Conservation (phyloP, 2,329 filamentous ascomycete genomes). For the Alternaria longipes region DNA sequence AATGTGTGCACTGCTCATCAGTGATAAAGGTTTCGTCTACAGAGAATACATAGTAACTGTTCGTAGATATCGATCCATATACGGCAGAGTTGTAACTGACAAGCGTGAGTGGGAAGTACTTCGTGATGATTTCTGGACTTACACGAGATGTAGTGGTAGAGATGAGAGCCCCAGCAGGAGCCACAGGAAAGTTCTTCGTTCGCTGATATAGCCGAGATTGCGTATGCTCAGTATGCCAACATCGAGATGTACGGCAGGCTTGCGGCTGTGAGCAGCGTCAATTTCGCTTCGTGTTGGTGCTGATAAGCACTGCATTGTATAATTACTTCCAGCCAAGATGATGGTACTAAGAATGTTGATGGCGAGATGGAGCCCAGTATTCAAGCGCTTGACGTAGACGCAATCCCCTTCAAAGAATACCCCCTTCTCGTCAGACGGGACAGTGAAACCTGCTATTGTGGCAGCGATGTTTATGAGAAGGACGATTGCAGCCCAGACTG, state of each 20-base stretch:
- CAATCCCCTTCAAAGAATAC: too few species aligned
- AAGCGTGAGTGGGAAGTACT: background rate
- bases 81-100: constrained; percentile 40
- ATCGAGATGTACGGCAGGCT: constrained; percentile 30
- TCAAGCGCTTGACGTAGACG: too few species aligned
- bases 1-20: background rate
- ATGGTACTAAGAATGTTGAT: background rate
- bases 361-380: background rate
- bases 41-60: constrained; percentile 20
- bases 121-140: background rate
- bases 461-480: background rate
- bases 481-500: constrained; percentile 8
- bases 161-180: constrained; percentile 23
- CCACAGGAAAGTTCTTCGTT: constrained; percentile 20
- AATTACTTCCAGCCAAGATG: background rate
- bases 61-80: constrained; percentile 25
- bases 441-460: background rate
- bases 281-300: constrained; percentile 62
- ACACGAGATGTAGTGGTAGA: constrained; percentile 31
- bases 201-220: constrained; percentile 16
- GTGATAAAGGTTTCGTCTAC: background rate
- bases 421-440: too few species aligned
- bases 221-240: constrained; percentile 32
- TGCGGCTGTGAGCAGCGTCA: constrained; percentile 56
- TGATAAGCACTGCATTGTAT: constrained; percentile 61